Conservation (phyloP, 2,329 filamentous ascomycete species). For the Escovopsis weberi region DNA sequence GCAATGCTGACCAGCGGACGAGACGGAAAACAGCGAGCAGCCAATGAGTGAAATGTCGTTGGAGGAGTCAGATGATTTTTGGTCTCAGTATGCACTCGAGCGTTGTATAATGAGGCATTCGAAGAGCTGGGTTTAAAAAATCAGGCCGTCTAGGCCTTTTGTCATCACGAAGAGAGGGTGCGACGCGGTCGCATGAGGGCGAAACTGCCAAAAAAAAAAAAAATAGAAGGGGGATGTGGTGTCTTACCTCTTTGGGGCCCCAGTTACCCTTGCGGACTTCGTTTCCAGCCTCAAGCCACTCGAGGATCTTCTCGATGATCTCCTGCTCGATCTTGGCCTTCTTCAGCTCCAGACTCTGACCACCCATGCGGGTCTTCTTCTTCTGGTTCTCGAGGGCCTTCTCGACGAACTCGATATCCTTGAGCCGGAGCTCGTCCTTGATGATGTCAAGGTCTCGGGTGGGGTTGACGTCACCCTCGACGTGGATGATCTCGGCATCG, state of each 20-base stretch:
- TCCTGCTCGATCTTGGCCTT: conserved; percentile 91
- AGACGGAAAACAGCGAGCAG: neutral
- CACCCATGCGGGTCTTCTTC: conserved; percentile 91
- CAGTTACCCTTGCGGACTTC: conserved; percentile 86
- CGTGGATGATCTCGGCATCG: conserved; percentile 98
- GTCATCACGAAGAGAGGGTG: conserved; percentile 64
- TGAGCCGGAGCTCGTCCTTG: conserved; percentile 87
- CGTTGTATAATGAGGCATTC: conserved; percentile 69
- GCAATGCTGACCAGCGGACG: conserved; percentile 2
- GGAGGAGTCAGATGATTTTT: conserved; percentile 21
- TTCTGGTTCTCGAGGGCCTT: conserved; percentile 83
- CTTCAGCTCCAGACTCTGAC: conserved; percentile 94
- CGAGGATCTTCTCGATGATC: conserved; percentile 78
- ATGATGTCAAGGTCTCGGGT: conserved; percentile 92
- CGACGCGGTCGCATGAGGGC: conserved; percentile 3
- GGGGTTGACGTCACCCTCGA: conserved; percentile 96
- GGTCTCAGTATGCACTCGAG: conserved; percentile 77
- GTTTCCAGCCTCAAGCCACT: conserved; percentile 73
- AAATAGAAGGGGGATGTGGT: conserved; percentile 6
- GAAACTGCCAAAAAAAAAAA: conserved; percentile 7
- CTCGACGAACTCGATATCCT: conserved; percentile 97
- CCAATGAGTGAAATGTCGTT: neutral
- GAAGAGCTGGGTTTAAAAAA: conserved; percentile 99
- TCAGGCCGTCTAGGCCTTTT: conserved; percentile 87
- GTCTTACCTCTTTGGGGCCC: conserved; percentile 84